Base-by-base conservation (phyloP, 2,329 filamentous ascomycete genomes). In the Stachybotrys chartarum region DNA sequence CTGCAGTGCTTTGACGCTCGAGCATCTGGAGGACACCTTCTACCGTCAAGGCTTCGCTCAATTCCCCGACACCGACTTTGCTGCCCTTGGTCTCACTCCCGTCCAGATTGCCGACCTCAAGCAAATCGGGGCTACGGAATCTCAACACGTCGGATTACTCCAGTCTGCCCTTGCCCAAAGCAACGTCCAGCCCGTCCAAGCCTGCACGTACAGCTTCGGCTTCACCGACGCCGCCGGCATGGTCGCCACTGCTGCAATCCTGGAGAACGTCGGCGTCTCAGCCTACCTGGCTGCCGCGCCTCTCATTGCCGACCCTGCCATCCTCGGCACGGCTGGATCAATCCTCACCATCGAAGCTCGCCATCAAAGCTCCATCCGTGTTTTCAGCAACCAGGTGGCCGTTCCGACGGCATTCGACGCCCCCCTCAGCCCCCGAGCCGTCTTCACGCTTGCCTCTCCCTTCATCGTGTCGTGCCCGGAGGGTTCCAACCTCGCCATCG, bases 341-440 rank as follows among this genome's bases (percentile, higher is more conserved):
- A 91, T 91, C 68, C 79, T 89, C 49, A 88, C 86, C 30, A 80
- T 89, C 57, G 88, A 91, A 73, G 79, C 86, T 31, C 81, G 88
- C 56, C 88, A 91, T 72, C 85, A 89, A 72, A 85, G 85, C 58
- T 85, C 88, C 70, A 83, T 91, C 70, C 84, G 87, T 60, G 73
- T 78, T 56, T 83, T 82, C 45, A 75, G 78, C 18, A 77, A 79
- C 56, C 74, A 77, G 54, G 73, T 80, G 55, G 82, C 86, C 54
- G 80, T 88, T 5, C 84, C 88, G 5, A 81, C 83, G 65, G 79
- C 86, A 30, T 88, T 91, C 65, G 87, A 90, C 68, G 85, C 84
- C 1, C 78, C 87, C 1, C 82, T 91, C 12, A 81, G 81, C 32
- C 83, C 86, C 60, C 79, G 82, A 60, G 82, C 84, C 59, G 83